Base-by-base conservation (phyloP, 805 yeast species). In the Kodamaea hsintzibuensis region DNA sequence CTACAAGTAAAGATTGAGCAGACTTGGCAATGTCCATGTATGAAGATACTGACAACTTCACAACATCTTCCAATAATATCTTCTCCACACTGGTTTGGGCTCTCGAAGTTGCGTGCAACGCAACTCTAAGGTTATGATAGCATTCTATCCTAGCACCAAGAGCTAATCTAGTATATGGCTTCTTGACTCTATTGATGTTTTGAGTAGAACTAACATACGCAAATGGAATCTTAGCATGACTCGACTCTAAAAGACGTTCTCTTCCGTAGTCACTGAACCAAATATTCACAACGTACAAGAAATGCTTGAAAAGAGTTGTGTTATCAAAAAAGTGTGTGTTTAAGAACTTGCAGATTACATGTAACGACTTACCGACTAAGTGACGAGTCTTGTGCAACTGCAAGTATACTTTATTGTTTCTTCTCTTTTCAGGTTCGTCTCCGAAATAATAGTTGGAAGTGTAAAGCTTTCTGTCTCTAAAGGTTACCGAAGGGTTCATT, bases 201-300 rank as follows among this genome's bases (percentile, higher is more conserved):
- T 88, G 92, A 8, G 84, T 73, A 39, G 80, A 78, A 45, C 80
- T 81, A 51, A 86, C 74, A 62, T 81, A 84, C 0, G 78, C 75
- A 55, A 84, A 82, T 47, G 82, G 82, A 35, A 86, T 74, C 38
- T 73, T 72, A 4, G 85, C 81, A 45, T 83, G 85, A 54, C 84
- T 82, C 2, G 79, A 72, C 42, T 79, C 84, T 49, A 85, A 78
- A 0, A 86, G 68, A 10, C 87, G 73, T 59, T 89, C 96, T 52
- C 82, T 79, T 1, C 96, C 96, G 22, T 87, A 86, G 63, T 91
- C 95, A 22, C 87, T 77, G 60, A 87, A 85, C 90, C 96, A 95
- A 6, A 86, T 82, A 57, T 86, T 83, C 44, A 87, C 65, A 2
- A 86, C 84, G 62, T 83, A 82, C 33, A 91, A 69, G 35, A 86